A percentile compares a stretch with the other conserved stretches of the same genome.
Evolutionary conservation across 2,329 filamentous ascomycete genomes (phyloP).

Genomic region (Escovopsis sp.): DNA sequence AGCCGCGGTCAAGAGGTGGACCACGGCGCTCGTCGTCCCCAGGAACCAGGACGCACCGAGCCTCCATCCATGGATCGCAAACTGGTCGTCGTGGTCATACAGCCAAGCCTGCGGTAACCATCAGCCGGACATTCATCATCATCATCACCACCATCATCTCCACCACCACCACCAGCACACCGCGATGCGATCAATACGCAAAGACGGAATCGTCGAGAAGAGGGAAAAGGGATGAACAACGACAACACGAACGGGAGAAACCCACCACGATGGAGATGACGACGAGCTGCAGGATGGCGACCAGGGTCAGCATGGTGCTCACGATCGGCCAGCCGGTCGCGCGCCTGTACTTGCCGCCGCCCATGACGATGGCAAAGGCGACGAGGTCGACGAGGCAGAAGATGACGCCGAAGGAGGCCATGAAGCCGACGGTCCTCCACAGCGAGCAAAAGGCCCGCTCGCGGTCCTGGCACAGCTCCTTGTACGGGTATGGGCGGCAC

Average conservation of each 20-base stretch:
- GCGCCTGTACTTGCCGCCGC: slow-evolving; percentile 64
- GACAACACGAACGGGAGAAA: slow-evolving; percentile 13
- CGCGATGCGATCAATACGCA: no score
- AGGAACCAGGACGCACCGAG: slow-evolving; percentile 70
- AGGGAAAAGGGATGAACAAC: no score
- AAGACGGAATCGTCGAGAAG: no score
- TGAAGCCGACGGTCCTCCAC: slow-evolving; percentile 79
- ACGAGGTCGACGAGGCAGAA: slow-evolving; percentile 69
- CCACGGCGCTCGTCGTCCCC: slow-evolving; percentile 39
- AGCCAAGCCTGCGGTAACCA: slow-evolving; percentile 52
- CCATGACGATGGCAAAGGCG: slow-evolving; percentile 60
- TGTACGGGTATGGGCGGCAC: slow-evolving; percentile 33
- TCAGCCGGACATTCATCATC: no score
- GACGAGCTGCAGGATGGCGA: slow-evolving; percentile 56
- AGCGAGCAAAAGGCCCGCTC: slow-evolving; percentile 74
- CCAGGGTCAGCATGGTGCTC: slow-evolving; percentile 46
- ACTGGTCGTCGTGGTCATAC: slow-evolving; percentile 69
- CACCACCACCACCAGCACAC: no score
- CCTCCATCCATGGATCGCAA: slow-evolving; percentile 64
- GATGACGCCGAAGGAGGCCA: slow-evolving; percentile 75
- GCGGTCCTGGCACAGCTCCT: slow-evolving; percentile 19
- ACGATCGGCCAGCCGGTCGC: slow-evolving; percentile 74
- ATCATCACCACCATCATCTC: no score
- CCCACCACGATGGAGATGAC: slow-evolving; percentile 73
- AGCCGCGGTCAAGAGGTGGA: slow-evolving; percentile 37